phyloP scores from a whole-genome alignment of 2,329 filamentous ascomycete species.

The Blastomyces silverae region DNA sequence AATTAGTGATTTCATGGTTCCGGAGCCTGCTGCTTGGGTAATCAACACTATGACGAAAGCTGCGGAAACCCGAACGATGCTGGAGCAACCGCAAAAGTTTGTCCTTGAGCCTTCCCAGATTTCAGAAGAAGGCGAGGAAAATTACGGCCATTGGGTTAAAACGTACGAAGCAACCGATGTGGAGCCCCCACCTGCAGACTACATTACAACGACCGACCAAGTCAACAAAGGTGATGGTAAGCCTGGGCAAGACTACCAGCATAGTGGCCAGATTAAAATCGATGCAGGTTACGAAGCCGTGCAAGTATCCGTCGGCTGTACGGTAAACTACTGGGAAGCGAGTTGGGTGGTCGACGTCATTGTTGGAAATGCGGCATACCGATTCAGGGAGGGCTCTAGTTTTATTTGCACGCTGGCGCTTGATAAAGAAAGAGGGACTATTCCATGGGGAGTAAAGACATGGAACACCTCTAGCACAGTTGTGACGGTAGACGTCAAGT shows the following conservation, averaged over 20 bases:
- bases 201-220: background rate
- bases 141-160: slow-evolving; percentile 5
- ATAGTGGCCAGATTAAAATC: background rate
- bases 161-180: slow-evolving; percentile 2
- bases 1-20: slow-evolving; percentile 2
- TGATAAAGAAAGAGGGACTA: background rate
- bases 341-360: background rate
- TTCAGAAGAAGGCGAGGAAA: slow-evolving; percentile 1
- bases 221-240: background rate
- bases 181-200: background rate
- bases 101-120: background rate
- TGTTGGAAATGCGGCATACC: background rate
- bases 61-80: background rate
- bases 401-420: background rate
- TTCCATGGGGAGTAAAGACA: background rate
- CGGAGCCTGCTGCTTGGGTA: background rate
- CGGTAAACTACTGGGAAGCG: background rate
- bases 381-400: background rate
- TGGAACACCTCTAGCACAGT: background rate
- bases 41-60: slow-evolving; percentile 3
- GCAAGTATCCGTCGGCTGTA: background rate
- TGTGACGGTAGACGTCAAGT: background rate
- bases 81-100: slow-evolving; percentile 1
- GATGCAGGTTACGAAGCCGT: background rate
- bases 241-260: background rate